Evolutionary conservation across 306 rosid species (phyloP).

Genomic region (Betula pendula): DNA sequence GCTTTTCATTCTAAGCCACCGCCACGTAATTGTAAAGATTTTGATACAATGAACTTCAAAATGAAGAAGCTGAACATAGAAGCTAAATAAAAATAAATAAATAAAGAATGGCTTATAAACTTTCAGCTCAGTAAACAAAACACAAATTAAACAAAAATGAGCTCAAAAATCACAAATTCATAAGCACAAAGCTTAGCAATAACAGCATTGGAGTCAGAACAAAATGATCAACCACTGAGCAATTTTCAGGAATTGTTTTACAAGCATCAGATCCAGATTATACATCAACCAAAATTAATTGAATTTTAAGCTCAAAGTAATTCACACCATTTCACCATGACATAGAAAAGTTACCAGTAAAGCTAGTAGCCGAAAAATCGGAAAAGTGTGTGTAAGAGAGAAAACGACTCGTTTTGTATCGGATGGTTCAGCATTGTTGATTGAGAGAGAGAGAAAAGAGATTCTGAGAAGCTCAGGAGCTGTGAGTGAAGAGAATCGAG

Average conservation of each 20-base stretch:
- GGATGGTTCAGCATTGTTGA: conserved; percentile 21
- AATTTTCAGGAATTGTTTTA: conserved; percentile 3
- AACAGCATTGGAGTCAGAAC: background rate
- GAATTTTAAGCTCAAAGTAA: conserved; percentile 14
- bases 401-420: conserved; percentile 7
- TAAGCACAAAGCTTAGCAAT: conserved; percentile 3
- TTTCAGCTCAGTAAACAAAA: conserved; percentile 8
- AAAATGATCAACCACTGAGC: conserved; percentile 6
- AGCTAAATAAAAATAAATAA: background rate
- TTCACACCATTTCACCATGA: conserved; percentile 27
- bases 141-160: conserved; percentile 1
- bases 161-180: conserved; percentile 19
- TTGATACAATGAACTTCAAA: background rate
- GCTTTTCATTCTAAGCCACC: background rate
- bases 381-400: conserved; percentile 31
- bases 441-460: conserved; percentile 2
- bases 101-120: background rate
- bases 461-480: conserved; percentile 10
- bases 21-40: background rate
- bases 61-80: background rate
- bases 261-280: conserved; percentile 49
- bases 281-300: background rate
- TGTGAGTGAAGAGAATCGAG: conserved; percentile 29
- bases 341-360: conserved; percentile 23
- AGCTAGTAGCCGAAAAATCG: conserved; percentile 22